Evolutionary conservation across 2,329 filamentous ascomycete genomes (phyloP).

Genomic region (Drechslerella stenobrocha): DNA sequence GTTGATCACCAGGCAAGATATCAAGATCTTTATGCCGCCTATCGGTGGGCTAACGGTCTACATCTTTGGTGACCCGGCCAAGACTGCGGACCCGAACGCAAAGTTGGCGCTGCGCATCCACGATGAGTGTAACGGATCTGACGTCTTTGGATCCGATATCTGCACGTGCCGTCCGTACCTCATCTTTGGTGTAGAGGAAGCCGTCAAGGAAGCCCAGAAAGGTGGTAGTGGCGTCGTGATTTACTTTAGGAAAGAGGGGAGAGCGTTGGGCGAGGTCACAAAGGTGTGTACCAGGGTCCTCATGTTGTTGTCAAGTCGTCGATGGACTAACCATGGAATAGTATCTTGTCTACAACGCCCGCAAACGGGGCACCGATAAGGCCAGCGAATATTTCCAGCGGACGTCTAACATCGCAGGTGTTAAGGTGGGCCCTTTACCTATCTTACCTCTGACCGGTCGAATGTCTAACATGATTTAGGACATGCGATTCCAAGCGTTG

Average conservation of each 20-base stretch:
- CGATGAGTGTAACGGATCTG: slow-evolving; percentile 90
- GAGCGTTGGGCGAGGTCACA: slow-evolving; percentile 91
- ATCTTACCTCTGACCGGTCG: slow-evolving; percentile 5
- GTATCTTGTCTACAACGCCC: slow-evolving; percentile 71
- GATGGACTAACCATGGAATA: slow-evolving; percentile 13
- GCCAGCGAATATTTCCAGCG: slow-evolving; percentile 94
- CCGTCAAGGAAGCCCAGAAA: slow-evolving; percentile 93
- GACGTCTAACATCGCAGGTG: slow-evolving; percentile 89
- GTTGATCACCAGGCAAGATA: slow-evolving; percentile 88
- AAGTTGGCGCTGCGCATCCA: slow-evolving; percentile 82
- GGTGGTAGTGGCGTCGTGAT: slow-evolving; percentile 94
- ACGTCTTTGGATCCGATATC: slow-evolving; percentile 97
- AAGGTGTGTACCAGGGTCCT: slow-evolving; percentile 65
- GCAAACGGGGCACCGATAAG: slow-evolving; percentile 75
- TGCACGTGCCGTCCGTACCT: slow-evolving; percentile 95
- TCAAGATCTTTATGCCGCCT: slow-evolving; percentile 92
- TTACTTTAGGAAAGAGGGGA: slow-evolving; percentile 97
- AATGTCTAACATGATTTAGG: slow-evolving; percentile 53
- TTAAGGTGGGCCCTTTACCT: slow-evolving; percentile 63
- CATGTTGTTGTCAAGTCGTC: slow-evolving; percentile 51
- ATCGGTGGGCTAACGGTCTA: slow-evolving; percentile 96
- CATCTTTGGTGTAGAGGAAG: slow-evolving; percentile 95
- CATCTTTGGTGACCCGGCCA: slow-evolving; percentile 91
- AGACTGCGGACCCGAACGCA: slow-evolving; percentile 84
- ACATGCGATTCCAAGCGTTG: slow-evolving; percentile 95